phyloP scores from a whole-genome alignment of 345 rosid species.

The Hevea brasiliensis region DNA sequence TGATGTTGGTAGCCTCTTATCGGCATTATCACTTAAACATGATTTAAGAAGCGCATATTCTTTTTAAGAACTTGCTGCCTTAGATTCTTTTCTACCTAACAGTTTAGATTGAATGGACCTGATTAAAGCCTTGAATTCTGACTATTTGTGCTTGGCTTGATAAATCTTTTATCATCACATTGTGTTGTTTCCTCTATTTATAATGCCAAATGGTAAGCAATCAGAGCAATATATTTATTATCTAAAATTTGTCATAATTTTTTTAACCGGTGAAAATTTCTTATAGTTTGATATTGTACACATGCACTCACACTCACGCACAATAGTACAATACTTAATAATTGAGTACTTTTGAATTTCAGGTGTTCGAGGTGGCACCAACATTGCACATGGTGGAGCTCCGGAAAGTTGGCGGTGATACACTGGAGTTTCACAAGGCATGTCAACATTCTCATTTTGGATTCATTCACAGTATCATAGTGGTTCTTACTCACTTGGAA shows the following conservation, averaged over 20 bases:
- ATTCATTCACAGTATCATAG: neutral
- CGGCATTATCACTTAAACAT: neutral
- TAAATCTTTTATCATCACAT: neutral
- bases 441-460: conserved; percentile 15
- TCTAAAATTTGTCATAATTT: no score
- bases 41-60: no score
- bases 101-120: no score
- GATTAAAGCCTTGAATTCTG: no score
- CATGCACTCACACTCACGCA: no score
- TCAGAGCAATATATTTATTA: neutral
- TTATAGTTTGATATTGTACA: no score
- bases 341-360: conserved; percentile 14
- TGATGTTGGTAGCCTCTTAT: no score
- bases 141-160: neutral
- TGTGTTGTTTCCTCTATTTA: neutral
- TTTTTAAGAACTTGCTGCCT: no score
- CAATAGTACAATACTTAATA: neutral
- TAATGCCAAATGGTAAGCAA: neutral
- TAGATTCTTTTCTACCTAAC: no score
- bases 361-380: conserved; percentile 98
- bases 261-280: no score
- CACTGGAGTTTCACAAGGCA: conserved; percentile 92
- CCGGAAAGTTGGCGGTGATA: conserved; percentile 89
- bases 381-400: conserved; percentile 93
- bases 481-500: neutral